Conservation (phyloP, 345 rosid species). For the Heritiera littoralis region DNA sequence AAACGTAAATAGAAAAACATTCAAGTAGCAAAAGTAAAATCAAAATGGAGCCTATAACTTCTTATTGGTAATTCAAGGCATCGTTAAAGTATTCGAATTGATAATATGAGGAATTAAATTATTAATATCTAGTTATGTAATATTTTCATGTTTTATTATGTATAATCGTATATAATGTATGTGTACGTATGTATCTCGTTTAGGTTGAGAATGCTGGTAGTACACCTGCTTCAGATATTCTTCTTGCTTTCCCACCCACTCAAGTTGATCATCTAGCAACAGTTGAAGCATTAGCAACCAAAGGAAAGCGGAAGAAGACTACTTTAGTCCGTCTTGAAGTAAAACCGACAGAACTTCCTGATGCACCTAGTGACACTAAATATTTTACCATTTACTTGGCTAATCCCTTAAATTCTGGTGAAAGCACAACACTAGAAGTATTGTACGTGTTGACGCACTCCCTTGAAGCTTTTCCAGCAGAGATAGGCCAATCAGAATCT, state of each 20-base stretch:
- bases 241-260: conserved; percentile 86
- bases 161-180: neutral
- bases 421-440: conserved; percentile 75
- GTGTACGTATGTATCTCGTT: conserved; percentile 23
- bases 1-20: neutral
- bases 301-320: conserved; percentile 81
- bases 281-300: conserved; percentile 69
- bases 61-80: conserved; percentile 6
- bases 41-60: neutral
- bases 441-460: conserved; percentile 77
- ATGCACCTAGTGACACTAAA: conserved; percentile 70
- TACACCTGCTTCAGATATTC: conserved; percentile 58
- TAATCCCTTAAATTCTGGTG: conserved; percentile 61
- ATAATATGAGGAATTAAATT: neutral
- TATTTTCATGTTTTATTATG: conserved; percentile 5
- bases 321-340: conserved; percentile 58
- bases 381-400: conserved; percentile 54
- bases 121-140: neutral
- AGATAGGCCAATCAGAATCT: conserved; percentile 90
- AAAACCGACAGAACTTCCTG: conserved; percentile 62
- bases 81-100: neutral
- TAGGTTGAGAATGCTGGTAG: conserved; percentile 84
- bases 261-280: conserved; percentile 66
- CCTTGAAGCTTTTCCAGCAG: conserved; percentile 88
- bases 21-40: neutral